phyloP scores from a whole-genome alignment of 2,329 filamentous ascomycete species.

The Escovopsis weberi region DNA sequence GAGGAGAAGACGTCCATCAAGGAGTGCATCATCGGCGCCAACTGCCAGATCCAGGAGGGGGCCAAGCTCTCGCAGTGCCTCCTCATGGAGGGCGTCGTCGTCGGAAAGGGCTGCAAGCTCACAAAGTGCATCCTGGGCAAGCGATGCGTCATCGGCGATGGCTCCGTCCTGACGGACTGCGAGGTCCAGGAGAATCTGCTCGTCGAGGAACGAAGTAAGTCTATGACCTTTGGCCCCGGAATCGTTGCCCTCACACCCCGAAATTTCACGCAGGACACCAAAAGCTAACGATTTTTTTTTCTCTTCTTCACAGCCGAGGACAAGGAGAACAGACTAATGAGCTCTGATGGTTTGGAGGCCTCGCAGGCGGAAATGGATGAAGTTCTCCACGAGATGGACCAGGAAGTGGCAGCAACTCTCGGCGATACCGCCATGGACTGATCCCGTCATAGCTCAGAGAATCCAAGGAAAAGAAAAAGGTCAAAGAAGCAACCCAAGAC shows the following conservation, averaged over 20 bases:
- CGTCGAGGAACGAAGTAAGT: conserved; percentile 62
- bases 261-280: neutral
- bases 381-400: conserved; percentile 29
- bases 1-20: conserved; percentile 88
- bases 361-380: conserved; percentile 47
- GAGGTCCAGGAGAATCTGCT: conserved; percentile 86
- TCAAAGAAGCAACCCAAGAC: neutral
- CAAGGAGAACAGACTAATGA: conserved; percentile 54
- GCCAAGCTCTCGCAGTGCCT: conserved; percentile 77
- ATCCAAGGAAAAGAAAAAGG: neutral
- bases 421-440: conserved; percentile 9
- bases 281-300: conserved; percentile 1
- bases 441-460: neutral
- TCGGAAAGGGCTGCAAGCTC: conserved; percentile 72
- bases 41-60: conserved; percentile 75
- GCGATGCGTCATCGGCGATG: conserved; percentile 69
- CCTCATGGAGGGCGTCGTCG: conserved; percentile 79
- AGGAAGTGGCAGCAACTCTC: conserved; percentile 17
- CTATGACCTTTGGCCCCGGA: too few relatives aligned
- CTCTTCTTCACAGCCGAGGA: conserved; percentile 39
- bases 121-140: conserved; percentile 79
- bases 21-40: conserved; percentile 74
- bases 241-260: too few relatives aligned
- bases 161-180: conserved; percentile 68
- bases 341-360: conserved; percentile 49